phyloP scores from a whole-genome alignment of 2,329 filamentous ascomycete genomes.

The Penicillium palitans region DNA sequence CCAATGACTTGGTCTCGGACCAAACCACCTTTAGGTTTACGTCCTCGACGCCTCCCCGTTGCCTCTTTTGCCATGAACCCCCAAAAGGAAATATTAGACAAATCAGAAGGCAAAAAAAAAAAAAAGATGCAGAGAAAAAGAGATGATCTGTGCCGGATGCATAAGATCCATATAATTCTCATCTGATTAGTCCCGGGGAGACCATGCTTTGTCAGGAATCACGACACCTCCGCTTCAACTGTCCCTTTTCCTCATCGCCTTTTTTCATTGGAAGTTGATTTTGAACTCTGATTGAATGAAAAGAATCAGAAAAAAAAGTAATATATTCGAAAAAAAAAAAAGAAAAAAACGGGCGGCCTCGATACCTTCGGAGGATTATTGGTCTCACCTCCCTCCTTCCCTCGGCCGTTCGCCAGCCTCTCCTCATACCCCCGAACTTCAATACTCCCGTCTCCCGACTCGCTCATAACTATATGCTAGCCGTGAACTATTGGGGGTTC shows the following conservation, averaged over 20 bases:
- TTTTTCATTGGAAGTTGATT: constrained; percentile 10
- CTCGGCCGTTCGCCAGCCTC: constrained; percentile 14
- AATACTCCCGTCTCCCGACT: constrained; percentile 2
- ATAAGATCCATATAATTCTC: constrained; percentile 6
- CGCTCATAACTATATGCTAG: constrained; percentile 2
- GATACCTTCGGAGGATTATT: constrained; percentile 8
- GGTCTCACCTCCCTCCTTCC: constrained; percentile 12
- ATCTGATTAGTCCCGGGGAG: constrained; percentile 23
- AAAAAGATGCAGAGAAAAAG: constrained; percentile 2
- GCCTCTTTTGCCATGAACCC: constrained; percentile 14
- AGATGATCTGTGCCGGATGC: constrained; percentile 7
- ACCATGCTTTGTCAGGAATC: constrained; percentile 31
- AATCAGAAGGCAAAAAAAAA: neutral
- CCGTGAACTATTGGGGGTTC: neutral
- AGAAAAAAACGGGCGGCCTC: neutral
- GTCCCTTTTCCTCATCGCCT: constrained; percentile 19
- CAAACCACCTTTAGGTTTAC: neutral
- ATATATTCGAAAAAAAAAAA: neutral
- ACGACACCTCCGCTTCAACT: constrained; percentile 28
- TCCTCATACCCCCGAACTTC: constrained; percentile 2
- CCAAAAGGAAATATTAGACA: neutral
- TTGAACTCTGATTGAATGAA: neutral
- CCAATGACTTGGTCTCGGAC: neutral
- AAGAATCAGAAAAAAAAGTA: neutral
- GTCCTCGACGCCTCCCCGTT: constrained; percentile 1